Base-by-base conservation (phyloP, 192 early-diverging fungal genomes). In the Dispira parvispora region DNA sequence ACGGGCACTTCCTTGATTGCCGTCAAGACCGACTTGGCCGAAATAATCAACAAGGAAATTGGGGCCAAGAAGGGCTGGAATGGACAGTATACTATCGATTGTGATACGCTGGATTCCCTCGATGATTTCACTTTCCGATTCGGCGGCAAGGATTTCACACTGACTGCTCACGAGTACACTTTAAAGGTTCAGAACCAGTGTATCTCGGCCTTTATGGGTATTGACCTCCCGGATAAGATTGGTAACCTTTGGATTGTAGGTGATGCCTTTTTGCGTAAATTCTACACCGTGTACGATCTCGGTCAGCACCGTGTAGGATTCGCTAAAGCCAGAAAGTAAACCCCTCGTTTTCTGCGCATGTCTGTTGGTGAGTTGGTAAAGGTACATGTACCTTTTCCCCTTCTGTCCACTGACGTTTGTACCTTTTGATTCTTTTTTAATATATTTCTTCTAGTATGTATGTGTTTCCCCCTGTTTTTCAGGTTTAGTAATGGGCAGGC, bases 71-170 rank as follows among this genome's bases (percentile, higher is more conserved):
- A 99, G 81, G n/a, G 52, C 52, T 53, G 52, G 52, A 86, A 89
- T 69, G 94, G 96, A 2, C 93, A 96, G 72, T 92, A 86, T 67
- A 78, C 79, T 5, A 63, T 99, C 18, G 92, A 95, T 43, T 99
- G 96, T 73, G 62, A 50, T 10, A 75, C 52, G 23, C 69, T 93
- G 6, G 69, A 81, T 9, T 69, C 56, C 18, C 71, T 99, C 52
- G 93, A 91, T 8, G 78, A 81, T 38, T 81, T 97, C 53, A 77
- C 82, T 18, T 75, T 93, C 65, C 76, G 73, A 60, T 95, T 93
- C 75, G 83, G 77, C 66, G 85, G 86, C 38, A 82, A 80, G 38
- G 69, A 81, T 45, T 91, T 91, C 64, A 64, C 67, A 38, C 69
- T 78, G 52, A 57, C 64, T 50, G 80, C 71, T 54, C 68, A 84